Conservation (phyloP, 305 asterid genomes). For the Solanum hybrid region DNA sequence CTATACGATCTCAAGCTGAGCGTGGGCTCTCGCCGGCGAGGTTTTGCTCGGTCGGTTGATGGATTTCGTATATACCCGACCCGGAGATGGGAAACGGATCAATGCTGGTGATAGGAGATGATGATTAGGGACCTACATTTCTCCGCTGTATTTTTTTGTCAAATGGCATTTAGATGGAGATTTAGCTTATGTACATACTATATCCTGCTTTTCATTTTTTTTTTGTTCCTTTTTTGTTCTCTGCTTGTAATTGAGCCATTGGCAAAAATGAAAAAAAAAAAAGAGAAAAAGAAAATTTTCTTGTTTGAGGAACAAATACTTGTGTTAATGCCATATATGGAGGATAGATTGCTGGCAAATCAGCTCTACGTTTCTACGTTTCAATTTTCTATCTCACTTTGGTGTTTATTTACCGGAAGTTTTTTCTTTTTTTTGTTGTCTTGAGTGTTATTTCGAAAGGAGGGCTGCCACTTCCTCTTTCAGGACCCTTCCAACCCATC, state of each 20-base stretch:
- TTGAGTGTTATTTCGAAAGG: too few relatives aligned
- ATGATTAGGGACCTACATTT: not conserved
- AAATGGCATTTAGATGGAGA: not conserved
- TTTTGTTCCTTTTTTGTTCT: not conserved
- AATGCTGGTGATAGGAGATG: constrained; percentile 58
- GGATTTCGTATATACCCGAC: constrained; percentile 33
- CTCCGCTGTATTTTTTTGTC: not conserved
- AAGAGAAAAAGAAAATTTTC: not conserved
- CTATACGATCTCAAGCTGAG: constrained; percentile 46
- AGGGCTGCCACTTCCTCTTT: too few relatives aligned
- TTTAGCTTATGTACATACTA: constrained; percentile 17
- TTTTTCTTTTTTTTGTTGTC: too few relatives aligned
- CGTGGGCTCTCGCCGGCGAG: constrained; percentile 17
- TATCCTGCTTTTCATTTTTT: not conserved
- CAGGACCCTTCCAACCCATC: too few relatives aligned
- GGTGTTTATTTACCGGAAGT: too few relatives aligned
- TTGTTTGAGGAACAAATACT: not conserved
- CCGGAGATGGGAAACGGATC: constrained; percentile 96
- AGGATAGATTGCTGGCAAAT: not conserved
- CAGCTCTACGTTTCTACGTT: not conserved
- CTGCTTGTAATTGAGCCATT: not conserved
- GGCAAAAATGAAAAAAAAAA: not conserved
- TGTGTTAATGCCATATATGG: not conserved
- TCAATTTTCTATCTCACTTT: too few relatives aligned
- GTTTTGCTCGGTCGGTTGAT: not conserved